phyloP scores from a whole-genome alignment of 371 early-diverging fungal species.

The Lichtheimia ramosa region DNA sequence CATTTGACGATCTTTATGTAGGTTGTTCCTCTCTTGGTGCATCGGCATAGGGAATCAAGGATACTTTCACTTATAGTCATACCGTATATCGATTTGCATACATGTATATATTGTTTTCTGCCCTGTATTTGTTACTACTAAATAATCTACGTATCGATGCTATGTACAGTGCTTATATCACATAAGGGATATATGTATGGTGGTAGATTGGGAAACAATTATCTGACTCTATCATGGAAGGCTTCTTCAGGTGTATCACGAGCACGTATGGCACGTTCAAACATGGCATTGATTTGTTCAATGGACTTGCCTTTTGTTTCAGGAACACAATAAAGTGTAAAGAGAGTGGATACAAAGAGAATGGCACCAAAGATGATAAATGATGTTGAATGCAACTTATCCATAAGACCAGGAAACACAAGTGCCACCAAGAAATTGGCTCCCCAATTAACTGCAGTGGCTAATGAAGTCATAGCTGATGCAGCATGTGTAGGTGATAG shows the following conservation, averaged over 20 bases:
- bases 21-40: too few species aligned
- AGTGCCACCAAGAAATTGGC: conserved; percentile 51
- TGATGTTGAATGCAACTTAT: conserved; percentile 50
- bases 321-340: conserved; percentile 59
- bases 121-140: too few species aligned
- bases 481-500: conserved; percentile 69
- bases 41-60: too few species aligned
- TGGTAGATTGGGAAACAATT: not conserved
- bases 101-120: too few species aligned
- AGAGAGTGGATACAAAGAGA: conserved; percentile 22
- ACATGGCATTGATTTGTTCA: conserved; percentile 50
- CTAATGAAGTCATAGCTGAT: conserved; percentile 51
- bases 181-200: not conserved
- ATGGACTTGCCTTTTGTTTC: conserved; percentile 75
- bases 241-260: too few species aligned
- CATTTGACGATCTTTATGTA: too few species aligned
- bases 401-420: conserved; percentile 52
- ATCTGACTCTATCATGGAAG: not conserved
- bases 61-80: too few species aligned
- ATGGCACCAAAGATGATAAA: conserved; percentile 59
- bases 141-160: not conserved
- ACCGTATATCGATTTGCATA: too few species aligned
- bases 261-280: not conserved
- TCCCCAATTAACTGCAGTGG: conserved; percentile 64
- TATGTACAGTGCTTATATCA: not conserved